These are phyloP conservation scores for Cyberlindnera maritima DNA, from an alignment of 805 yeast genomes.

Conservation along the genomic window DNA sequence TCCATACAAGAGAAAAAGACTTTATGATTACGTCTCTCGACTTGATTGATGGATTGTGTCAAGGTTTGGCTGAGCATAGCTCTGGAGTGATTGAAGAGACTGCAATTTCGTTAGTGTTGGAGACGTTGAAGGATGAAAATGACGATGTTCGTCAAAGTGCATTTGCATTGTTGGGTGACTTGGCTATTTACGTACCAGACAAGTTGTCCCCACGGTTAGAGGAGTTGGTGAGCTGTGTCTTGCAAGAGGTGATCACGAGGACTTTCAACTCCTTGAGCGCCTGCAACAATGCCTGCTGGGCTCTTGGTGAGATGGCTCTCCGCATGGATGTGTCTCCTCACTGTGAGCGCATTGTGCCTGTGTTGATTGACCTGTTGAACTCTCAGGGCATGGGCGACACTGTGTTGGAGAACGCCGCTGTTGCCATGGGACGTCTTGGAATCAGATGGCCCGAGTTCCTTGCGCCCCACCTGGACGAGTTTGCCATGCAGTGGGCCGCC, in stretches of 20 bases:
- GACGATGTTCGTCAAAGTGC: slow-evolving; percentile 94
- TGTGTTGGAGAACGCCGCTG: slow-evolving; percentile 83
- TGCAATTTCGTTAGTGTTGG: slow-evolving; percentile 59
- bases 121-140: slow-evolving; percentile 70
- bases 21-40: slow-evolving; percentile 87
- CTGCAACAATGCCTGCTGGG: slow-evolving; percentile 90
- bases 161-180: slow-evolving; percentile 87
- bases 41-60: slow-evolving; percentile 87
- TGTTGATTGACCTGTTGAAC: slow-evolving; percentile 59
- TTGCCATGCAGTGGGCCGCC: slow-evolving; percentile 67
- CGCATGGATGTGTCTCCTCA: slow-evolving; percentile 52
- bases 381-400: slow-evolving; percentile 53
- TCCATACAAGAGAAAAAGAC: slow-evolving; percentile 83
- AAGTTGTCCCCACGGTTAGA: slow-evolving; percentile 39
- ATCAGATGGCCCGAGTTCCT: slow-evolving; percentile 55
- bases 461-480: slow-evolving; percentile 55
- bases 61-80: slow-evolving; percentile 72
- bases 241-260: slow-evolving; percentile 61
- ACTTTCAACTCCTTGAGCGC: slow-evolving; percentile 54
- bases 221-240: slow-evolving; percentile 60
- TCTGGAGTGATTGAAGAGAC: slow-evolving; percentile 50
- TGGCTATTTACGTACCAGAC: slow-evolving; percentile 55
- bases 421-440: slow-evolving; percentile 86
- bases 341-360: slow-evolving; percentile 48
- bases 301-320: slow-evolving; percentile 82